Base-by-base conservation (phyloP, 2,329 filamentous ascomycete genomes). In the Paraphaeosphaeria minitans region DNA sequence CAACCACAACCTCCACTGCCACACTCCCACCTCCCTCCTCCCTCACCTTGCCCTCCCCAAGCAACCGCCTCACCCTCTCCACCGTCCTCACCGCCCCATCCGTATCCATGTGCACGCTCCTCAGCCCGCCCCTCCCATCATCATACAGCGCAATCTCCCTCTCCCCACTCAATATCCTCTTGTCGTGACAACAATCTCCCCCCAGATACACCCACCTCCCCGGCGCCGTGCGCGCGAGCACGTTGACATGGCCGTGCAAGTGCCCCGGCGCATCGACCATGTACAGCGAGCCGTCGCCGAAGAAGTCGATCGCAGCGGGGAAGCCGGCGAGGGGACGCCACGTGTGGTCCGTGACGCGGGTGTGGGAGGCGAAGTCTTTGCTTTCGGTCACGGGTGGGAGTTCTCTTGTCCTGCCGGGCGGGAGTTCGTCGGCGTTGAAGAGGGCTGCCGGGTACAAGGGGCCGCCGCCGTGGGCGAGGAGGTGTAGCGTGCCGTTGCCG, bases 151-250 rank as follows among this genome's bases (percentile, higher is more conserved):
- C 84, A 53, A 86, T 82, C 0, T 75, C 80, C 61, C 78, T 83
- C 66, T 85, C 82, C 0, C 82, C 82, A 1, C 71, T 79, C 67
- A 86, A 67, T 2, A 86, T 77, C 41, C 84, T 67, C 0, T 72
- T 71, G 65, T 86, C 82, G 62, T 86, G 84, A 59, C 81, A 86
- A 33, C 80, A 80, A 64, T 86, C 84, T 0, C 83, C 84, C 8
- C 78, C 81, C 0, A 86, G 77, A 63, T 81, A 82, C 0, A 84
- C 72, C 74, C 81, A 84, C 41, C 75, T 77, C 46, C 64, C 56
- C 4, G 74, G 68, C 0, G 66, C 75, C 0, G 75, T 75, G 0
- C 80, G 75, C 8, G 75, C 79, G 0, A 85, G 75, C 0, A 84
- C 60, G 59, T 84, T 85, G 1, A 85, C 67, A 58, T 85, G 83